Conservation (phyloP, 768 basidiomycete genomes). For the Chlorophyllum brunneum region DNA sequence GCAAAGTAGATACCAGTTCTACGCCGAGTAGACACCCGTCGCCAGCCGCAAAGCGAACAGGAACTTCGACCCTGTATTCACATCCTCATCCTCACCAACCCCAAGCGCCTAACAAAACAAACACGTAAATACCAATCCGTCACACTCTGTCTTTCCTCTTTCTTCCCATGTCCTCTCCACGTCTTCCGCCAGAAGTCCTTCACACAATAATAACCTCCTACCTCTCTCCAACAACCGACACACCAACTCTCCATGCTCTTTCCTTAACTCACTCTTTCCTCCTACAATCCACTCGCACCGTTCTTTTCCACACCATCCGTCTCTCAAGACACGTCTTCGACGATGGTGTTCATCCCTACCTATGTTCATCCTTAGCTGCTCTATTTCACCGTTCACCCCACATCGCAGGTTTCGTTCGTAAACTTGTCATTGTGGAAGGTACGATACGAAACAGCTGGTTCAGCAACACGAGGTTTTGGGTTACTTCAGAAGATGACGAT, state of each 20-base stretch:
- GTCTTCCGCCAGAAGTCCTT: slow-evolving; percentile 5
- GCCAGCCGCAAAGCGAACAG: too few relatives aligned
- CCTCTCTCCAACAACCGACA: background rate
- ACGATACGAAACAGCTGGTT: slow-evolving; percentile 12
- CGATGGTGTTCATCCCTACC: slow-evolving; percentile 9
- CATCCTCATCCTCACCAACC: too few relatives aligned
- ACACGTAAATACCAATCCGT: background rate
- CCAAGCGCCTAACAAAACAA: background rate
- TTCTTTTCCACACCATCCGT: slow-evolving; percentile 9
- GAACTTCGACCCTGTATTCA: too few relatives aligned
- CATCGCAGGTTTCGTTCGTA: slow-evolving; percentile 3
- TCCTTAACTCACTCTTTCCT: slow-evolving; percentile 11
- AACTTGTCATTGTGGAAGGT: slow-evolving; percentile 8
- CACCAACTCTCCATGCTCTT: slow-evolving; percentile 2
- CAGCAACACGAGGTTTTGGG: slow-evolving; percentile 5
- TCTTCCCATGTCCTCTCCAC: slow-evolving; percentile 2
- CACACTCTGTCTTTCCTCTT: background rate
- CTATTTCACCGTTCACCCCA: slow-evolving; percentile 3
- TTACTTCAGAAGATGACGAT: slow-evolving; percentile 7
- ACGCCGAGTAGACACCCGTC: too few relatives aligned
- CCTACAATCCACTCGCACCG: background rate
- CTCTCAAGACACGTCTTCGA: slow-evolving; percentile 2
- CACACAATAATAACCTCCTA: slow-evolving; percentile 3
- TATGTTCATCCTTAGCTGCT: slow-evolving; percentile 1
- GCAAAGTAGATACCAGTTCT: too few relatives aligned